phyloP scores from a whole-genome alignment of 2,329 filamentous ascomycete species.

The Penicillium sp. region DNA sequence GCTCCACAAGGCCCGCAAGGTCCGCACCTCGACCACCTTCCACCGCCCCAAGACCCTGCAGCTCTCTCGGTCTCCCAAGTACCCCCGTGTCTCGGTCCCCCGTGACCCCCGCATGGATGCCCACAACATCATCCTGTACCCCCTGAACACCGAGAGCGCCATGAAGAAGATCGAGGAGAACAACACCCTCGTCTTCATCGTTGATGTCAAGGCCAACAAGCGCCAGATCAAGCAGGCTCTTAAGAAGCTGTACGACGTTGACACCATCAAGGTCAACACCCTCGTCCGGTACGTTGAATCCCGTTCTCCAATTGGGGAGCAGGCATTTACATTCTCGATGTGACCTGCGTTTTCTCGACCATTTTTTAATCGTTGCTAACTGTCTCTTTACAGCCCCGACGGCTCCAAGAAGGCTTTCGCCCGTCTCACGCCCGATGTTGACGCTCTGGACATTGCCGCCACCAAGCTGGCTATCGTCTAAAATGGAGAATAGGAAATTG shows the following conservation, averaged over 20 bases:
- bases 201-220: constrained; percentile 98
- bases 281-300: constrained; percentile 68
- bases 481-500: constrained; percentile 35
- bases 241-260: constrained; percentile 99
- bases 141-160: constrained; percentile 98
- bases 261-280: constrained; percentile 98
- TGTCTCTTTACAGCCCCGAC: constrained; percentile 61
- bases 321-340: no score
- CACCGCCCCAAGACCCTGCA: constrained; percentile 95
- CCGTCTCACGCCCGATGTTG: constrained; percentile 90
- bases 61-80: constrained; percentile 86
- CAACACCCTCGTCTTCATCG: constrained; percentile 98
- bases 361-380: constrained; percentile 9
- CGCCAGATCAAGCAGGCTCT: constrained; percentile 96
- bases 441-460: constrained; percentile 97
- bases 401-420: constrained; percentile 98
- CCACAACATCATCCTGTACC: constrained; percentile 96
- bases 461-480: constrained; percentile 99
- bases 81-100: constrained; percentile 91
- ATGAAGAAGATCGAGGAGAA: constrained; percentile 99
- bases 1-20: constrained; percentile 87
- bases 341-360: no score
- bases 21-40: constrained; percentile 89
- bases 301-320: no score
- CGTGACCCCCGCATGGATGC: constrained; percentile 88